A percentile compares a stretch with the other conserved stretches of the same genome.
These are phyloP conservation scores for Fusarium praegraminearum DNA, from an alignment of 2,329 filamentous ascomycete species.

Conservation along the genomic window DNA sequence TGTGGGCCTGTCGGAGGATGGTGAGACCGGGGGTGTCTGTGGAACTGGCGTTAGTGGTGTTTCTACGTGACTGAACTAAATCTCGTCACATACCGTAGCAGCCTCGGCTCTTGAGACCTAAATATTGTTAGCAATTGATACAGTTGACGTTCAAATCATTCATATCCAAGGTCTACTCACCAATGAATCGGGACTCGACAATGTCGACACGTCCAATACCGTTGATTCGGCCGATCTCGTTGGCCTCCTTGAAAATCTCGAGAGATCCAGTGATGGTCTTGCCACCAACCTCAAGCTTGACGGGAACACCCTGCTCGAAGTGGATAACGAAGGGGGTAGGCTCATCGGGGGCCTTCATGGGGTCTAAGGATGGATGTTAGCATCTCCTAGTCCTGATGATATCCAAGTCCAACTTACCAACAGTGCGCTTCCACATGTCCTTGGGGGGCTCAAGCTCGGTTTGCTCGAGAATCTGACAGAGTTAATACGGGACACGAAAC, in stretches of 20 bases:
- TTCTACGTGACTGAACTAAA: background rate
- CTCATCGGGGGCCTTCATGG: slow-evolving; percentile 70
- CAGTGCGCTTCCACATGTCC: slow-evolving; percentile 77
- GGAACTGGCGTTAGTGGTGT: background rate
- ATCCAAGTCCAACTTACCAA: slow-evolving; percentile 11
- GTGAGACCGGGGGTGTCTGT: slow-evolving; percentile 23
- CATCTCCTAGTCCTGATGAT: background rate
- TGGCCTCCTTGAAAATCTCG: slow-evolving; percentile 71
- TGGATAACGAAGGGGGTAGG: slow-evolving; percentile 73
- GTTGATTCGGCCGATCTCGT: slow-evolving; percentile 58
- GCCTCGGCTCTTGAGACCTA: slow-evolving; percentile 36
- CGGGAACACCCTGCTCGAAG: slow-evolving; percentile 75
- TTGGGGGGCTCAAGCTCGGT: slow-evolving; percentile 68
- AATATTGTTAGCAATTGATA: background rate
- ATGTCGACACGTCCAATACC: slow-evolving; percentile 42
- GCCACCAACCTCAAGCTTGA: slow-evolving; percentile 67
- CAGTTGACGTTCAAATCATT: too few relatives aligned
- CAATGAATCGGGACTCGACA: slow-evolving; percentile 36
- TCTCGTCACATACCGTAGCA: slow-evolving; percentile 19
- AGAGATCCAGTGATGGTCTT: slow-evolving; percentile 71
- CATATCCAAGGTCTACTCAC: background rate
- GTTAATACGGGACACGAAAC: background rate
- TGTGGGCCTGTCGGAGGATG: slow-evolving; percentile 46
- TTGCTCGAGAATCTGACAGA: slow-evolving; percentile 57
- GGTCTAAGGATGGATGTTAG: slow-evolving; percentile 54